Evolutionary conservation across 2,329 filamentous ascomycete genomes (phyloP).

Genomic region (Aspergillus puulaauensis): DNA sequence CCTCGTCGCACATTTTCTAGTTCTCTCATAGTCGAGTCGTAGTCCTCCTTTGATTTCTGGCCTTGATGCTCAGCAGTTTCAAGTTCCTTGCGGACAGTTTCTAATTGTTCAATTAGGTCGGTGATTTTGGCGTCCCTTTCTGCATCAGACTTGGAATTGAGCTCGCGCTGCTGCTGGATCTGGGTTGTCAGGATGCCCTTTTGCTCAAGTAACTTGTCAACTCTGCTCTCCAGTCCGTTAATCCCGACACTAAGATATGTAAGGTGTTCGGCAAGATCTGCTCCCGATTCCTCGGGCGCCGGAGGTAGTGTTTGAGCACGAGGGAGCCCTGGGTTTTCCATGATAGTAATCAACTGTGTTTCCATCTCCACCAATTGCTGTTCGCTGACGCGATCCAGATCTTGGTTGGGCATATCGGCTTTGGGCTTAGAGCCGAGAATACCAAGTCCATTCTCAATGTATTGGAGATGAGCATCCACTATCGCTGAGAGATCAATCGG

Average conservation of each 20-base stretch:
- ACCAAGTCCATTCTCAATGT: constrained; percentile 66
- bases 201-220: constrained; percentile 79
- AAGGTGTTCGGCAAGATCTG: constrained; percentile 66
- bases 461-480: constrained; percentile 63
- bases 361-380: constrained; percentile 64
- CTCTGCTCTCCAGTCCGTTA: constrained; percentile 72
- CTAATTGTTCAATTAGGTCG: constrained; percentile 48
- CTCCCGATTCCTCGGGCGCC: constrained; percentile 58
- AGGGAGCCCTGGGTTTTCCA: constrained; percentile 48
- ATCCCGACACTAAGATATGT: constrained; percentile 76
- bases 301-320: constrained; percentile 52
- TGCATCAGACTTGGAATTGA: constrained; percentile 81
- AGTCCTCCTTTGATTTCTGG: constrained; percentile 40
- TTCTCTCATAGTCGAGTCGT: constrained; percentile 44
- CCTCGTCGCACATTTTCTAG: constrained; percentile 43
- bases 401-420: constrained; percentile 6
- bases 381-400: constrained; percentile 45
- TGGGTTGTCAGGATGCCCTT: constrained; percentile 86
- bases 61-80: constrained; percentile 50
- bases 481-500: constrained; percentile 28
- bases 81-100: constrained; percentile 66
- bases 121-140: constrained; percentile 51
- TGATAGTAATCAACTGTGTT: constrained; percentile 60
- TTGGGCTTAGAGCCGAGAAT: constrained; percentile 55
- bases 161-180: constrained; percentile 90